Base-by-base conservation (phyloP, 441 rosid genomes). In the Caryocar brasiliense region DNA sequence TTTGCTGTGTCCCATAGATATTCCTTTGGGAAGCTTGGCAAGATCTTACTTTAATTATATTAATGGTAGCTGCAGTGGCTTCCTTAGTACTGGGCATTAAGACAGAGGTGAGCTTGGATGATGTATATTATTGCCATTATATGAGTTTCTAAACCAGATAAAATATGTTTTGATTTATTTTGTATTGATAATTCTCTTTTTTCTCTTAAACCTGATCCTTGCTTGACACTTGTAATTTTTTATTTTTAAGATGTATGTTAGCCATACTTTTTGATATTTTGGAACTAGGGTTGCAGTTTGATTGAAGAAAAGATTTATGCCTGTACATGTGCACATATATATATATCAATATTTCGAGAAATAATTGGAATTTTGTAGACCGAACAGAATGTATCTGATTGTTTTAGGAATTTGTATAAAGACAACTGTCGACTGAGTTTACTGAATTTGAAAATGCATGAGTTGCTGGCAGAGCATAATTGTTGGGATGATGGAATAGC, bases 11-110 rank as follows among this genome's bases (percentile, higher is more conserved):
- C 20, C 32, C 8, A 19, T 58, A 92, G 99, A 86, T 75, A 75
- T 92, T 92, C 71, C 92, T 88, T 34, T 92, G 99, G 99, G 98
- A 91, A 75, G 95, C 98, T 45, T 83, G 96, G 78, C 98, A 87
- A 63, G 98, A 87, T 76, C 93, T 87, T 75, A 87, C 98, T 32
- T 66, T 91, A 71, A 75, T 87, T 67, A 87, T 91, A 74, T 70
- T 87, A 80, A 76, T 87, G 72, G 61, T 85, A 38, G 98, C 98
- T 72, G 98, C 98, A 21, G 84, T 60, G 59, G 94, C 89, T 68
- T 90, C 95, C 62, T 68, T 90, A 77, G 98, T 64, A 19, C 65
- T 90, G 70, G 98, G 95, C 43, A 90, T 90, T 66, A 86, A 86
- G 71, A 73, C 95, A 19, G 95, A 91, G 97, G 99, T 92, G 72